These are phyloP conservation scores for Fraxinus albicans DNA, from an alignment of 305 asterid species.

Conservation along the genomic window DNA sequence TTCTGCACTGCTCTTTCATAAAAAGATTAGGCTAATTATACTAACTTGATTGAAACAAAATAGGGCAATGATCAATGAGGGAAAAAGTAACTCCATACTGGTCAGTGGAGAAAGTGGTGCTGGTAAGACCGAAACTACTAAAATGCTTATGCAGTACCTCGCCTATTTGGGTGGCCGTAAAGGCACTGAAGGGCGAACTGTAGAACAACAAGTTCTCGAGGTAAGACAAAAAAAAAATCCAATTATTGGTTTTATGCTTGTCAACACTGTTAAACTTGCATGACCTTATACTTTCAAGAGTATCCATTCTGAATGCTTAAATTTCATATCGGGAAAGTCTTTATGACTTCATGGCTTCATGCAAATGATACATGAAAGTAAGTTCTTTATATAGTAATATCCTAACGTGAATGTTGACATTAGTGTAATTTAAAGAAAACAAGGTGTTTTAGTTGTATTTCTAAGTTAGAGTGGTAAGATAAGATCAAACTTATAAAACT, in stretches of 20 bases:
- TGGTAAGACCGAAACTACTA: constrained; percentile 94
- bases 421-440: not conserved
- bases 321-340: not conserved
- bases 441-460: not conserved
- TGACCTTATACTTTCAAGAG: constrained; percentile 1
- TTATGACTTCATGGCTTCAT: constrained; percentile 13
- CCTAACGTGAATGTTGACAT: not conserved
- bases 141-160: constrained; percentile 97
- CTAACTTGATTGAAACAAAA: constrained; percentile 32
- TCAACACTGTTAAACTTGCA: not conserved
- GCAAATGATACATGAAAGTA: not conserved
- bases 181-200: constrained; percentile 90
- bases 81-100: constrained; percentile 80
- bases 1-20: constrained; percentile 7
- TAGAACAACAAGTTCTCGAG: constrained; percentile 97
- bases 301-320: not conserved
- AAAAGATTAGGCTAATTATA: constrained; percentile 21
- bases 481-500: constrained; percentile 2
- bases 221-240: constrained; percentile 37
- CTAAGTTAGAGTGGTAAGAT: not conserved
- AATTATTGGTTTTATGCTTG: constrained; percentile 20
- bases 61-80: constrained; percentile 87
- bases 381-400: not conserved
- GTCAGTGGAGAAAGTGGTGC: constrained; percentile 99
- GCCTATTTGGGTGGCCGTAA: constrained; percentile 93